These are phyloP conservation scores for Paecilomyces formosus DNA, from an alignment of 2,329 filamentous ascomycete species.

Conservation along the genomic window DNA sequence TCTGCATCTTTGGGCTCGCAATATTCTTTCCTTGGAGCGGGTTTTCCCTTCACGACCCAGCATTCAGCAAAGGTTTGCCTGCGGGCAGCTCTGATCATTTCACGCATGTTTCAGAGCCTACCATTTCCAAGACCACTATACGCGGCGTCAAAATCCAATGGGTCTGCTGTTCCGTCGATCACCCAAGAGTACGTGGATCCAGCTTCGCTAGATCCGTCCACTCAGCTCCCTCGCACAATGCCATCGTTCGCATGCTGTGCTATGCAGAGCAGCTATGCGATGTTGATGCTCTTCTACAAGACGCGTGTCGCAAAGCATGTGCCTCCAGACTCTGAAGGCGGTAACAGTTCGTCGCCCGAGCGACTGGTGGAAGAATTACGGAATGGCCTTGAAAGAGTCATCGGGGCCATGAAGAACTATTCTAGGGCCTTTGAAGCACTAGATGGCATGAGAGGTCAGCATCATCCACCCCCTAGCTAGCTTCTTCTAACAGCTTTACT, in stretches of 20 bases:
- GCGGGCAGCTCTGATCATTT: slow-evolving; percentile 31
- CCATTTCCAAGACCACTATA: slow-evolving; percentile 27
- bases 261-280: slow-evolving; percentile 41
- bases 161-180: not conserved
- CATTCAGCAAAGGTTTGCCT: slow-evolving; percentile 36
- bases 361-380: slow-evolving; percentile 28
- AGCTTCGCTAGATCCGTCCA: slow-evolving; percentile 9
- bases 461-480: not conserved
- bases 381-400: slow-evolving; percentile 30
- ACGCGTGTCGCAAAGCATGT: slow-evolving; percentile 28
- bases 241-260: slow-evolving; percentile 41
- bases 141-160: slow-evolving; percentile 11
- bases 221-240: slow-evolving; percentile 34
- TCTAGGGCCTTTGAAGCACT: slow-evolving; percentile 36
- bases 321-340: slow-evolving; percentile 13
- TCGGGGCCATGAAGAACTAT: slow-evolving; percentile 31
- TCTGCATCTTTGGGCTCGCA: slow-evolving; percentile 15
- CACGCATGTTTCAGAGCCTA: slow-evolving; percentile 32
- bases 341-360: slow-evolving; percentile 17
- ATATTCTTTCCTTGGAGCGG: slow-evolving; percentile 10
- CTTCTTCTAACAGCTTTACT: not conserved
- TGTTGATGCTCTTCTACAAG: slow-evolving; percentile 40
- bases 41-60: slow-evolving; percentile 34
- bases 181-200: slow-evolving; percentile 5
- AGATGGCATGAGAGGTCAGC: slow-evolving; percentile 37